Conservation (phyloP, 163 green algal species). For the Trebouxia gelatinosa region DNA sequence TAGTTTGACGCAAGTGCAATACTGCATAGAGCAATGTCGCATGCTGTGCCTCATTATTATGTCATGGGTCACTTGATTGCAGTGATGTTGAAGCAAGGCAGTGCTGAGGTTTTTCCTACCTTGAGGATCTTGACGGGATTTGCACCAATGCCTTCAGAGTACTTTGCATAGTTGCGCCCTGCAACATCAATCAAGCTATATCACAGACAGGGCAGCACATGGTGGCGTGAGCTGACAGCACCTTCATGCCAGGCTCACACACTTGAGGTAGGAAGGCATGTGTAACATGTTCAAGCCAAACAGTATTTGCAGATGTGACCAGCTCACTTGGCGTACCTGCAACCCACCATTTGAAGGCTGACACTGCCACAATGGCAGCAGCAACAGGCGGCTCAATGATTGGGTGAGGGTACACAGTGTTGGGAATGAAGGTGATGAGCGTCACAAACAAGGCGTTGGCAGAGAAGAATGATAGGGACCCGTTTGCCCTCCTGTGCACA, state of each 20-base stretch:
- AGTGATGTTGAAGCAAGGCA: neutral
- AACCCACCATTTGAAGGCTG: conserved; percentile 3
- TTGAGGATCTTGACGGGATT: conserved; percentile 33
- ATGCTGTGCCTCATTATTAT: no score
- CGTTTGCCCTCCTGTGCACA: conserved; percentile 24
- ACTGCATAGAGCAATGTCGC: no score
- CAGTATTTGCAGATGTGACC: no score
- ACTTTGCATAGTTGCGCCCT: conserved; percentile 36
- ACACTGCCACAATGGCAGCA: neutral
- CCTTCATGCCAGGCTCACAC: no score
- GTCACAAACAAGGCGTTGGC: conserved; percentile 25
- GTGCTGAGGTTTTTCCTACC: no score
- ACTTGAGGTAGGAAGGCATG: no score
- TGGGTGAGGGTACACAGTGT: conserved; percentile 28
- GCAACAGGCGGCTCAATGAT: neutral
- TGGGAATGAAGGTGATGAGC: conserved; percentile 22
- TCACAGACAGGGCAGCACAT: no score
- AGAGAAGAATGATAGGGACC: conserved; percentile 30
- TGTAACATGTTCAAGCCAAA: no score
- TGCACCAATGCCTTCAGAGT: conserved; percentile 29
- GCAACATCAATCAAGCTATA: no score
- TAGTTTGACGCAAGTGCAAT: no score
- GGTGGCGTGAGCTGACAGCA: no score
- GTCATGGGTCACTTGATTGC: neutral
- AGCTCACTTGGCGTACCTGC: no score